phyloP scores from a whole-genome alignment of 192 early-diverging fungal species.

The Gigaspora rosea region DNA sequence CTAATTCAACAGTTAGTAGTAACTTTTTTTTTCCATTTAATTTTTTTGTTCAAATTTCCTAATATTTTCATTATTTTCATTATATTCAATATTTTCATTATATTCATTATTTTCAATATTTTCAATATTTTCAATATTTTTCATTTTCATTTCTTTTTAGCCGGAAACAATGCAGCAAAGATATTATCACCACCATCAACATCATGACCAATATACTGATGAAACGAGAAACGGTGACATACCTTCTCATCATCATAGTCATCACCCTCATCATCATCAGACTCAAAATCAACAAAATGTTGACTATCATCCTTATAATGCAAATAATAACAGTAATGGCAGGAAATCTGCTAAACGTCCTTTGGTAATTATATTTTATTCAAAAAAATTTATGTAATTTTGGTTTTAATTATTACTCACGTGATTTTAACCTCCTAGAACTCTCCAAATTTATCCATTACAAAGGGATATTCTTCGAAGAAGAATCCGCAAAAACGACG shows the following conservation, averaged over 20 bases:
- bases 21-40: background rate
- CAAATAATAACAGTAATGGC: background rate
- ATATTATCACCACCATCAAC: background rate
- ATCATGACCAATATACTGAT: background rate
- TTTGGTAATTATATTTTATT: background rate
- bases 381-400: background rate
- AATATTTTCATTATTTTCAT: background rate
- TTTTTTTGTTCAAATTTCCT: background rate
- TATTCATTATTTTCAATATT: no score
- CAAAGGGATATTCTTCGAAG: background rate
- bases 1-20: background rate
- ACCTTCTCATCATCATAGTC: background rate
- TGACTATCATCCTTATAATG: background rate
- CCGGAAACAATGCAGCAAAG: background rate
- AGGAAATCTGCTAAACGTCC: background rate
- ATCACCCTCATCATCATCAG: background rate
- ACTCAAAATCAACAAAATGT: background rate
- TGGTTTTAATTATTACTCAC: background rate
- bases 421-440: background rate
- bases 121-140: no score
- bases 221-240: conserved; percentile 16
- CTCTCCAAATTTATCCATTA: background rate
- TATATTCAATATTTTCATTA: no score
- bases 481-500: conserved; percentile 19
- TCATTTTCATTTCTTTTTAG: background rate